A percentile compares a stretch with the other conserved stretches of the same genome.
These are phyloP conservation scores for Kwoniella sp. DNA, from an alignment of 768 basidiomycete genomes.

Conservation along the genomic window DNA sequence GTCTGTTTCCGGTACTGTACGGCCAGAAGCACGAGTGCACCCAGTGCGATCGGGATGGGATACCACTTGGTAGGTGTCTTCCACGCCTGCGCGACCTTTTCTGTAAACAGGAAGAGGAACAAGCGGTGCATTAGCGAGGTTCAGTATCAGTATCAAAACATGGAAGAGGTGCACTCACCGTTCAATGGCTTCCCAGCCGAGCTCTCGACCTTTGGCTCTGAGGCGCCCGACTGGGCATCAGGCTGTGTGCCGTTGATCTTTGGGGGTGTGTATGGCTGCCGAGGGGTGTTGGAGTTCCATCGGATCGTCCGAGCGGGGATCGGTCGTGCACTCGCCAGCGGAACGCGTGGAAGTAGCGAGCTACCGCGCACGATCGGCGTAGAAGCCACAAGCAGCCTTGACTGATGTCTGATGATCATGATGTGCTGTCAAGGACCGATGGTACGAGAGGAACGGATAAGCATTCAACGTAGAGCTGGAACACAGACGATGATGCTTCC, in stretches of 20 bases:
- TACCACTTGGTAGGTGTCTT: conserved; percentile 92
- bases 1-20: conserved; percentile 40
- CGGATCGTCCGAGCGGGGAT: conserved; percentile 1
- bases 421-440: neutral
- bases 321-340: too few species aligned
- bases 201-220: neutral
- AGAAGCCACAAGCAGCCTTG: conserved; percentile 1
- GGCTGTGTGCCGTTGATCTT: too few species aligned
- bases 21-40: conserved; percentile 68
- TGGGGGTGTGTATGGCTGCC: conserved; percentile 6
- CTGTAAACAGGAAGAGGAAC: neutral
- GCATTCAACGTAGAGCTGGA: neutral
- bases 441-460: neutral
- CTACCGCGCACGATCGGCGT: too few species aligned
- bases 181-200: conserved; percentile 10
- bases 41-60: conserved; percentile 83
- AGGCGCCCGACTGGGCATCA: too few species aligned
- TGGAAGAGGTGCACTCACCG: conserved; percentile 5
- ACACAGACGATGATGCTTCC: neutral
- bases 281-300: conserved; percentile 16
- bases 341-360: neutral
- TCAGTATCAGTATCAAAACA: too few species aligned
- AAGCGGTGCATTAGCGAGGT: neutral
- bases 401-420: conserved; percentile 13
- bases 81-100: conserved; percentile 26